phyloP scores from a whole-genome alignment of 164 flowering plant genomes.

The Nymphaea colorata region DNA sequence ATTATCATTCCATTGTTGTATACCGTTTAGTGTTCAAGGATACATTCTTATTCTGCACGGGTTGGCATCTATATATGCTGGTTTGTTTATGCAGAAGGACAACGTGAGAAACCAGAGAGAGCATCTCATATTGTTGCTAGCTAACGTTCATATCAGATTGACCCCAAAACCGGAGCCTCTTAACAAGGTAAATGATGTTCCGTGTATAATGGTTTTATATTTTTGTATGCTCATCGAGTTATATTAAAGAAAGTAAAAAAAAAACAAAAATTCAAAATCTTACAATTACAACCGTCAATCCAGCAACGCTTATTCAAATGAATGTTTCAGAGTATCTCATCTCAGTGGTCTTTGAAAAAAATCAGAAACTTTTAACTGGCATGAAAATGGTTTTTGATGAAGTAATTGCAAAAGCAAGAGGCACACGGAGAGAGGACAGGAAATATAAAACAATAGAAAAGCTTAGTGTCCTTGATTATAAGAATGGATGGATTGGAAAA shows the following conservation, averaged over 20 bases:
- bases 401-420: background rate
- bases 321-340: too few relatives aligned
- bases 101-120: slow-evolving; percentile 97
- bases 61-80: background rate
- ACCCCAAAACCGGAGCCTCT: slow-evolving; percentile 89
- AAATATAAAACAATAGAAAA: too few relatives aligned
- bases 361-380: too few relatives aligned
- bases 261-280: too few relatives aligned
- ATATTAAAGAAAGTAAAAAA: too few relatives aligned
- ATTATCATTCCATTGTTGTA: background rate
- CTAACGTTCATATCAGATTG: slow-evolving; percentile 77
- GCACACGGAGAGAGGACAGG: background rate
- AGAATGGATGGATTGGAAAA: background rate
- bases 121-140: slow-evolving; percentile 74
- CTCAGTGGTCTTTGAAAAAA: too few relatives aligned
- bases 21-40: too few relatives aligned
- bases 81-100: slow-evolving; percentile 55
- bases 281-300: too few relatives aligned
- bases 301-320: too few relatives aligned
- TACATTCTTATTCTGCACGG: background rate
- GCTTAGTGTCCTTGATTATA: background rate
- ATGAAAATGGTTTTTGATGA: too few relatives aligned
- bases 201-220: too few relatives aligned
- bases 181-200: slow-evolving; percentile 37
- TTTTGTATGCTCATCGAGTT: too few relatives aligned